These are phyloP conservation scores for Borealophlyctis nickersoniae DNA, from an alignment of 192 early-diverging fungal species.

Conservation along the genomic window DNA sequence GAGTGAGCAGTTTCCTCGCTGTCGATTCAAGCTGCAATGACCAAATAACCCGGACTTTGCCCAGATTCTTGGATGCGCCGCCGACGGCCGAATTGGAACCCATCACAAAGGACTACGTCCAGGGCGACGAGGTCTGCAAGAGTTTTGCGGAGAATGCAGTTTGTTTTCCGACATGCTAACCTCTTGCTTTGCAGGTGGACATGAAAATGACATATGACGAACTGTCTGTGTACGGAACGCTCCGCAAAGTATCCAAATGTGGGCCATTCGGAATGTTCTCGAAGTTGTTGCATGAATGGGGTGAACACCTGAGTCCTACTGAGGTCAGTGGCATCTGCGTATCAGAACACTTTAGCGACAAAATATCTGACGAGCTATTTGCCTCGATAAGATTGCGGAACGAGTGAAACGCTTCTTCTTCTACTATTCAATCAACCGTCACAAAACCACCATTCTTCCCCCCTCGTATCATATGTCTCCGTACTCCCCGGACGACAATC, in stretches of 20 bases:
- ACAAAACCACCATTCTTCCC: conserved; percentile 97
- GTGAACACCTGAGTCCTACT: conserved; percentile 49
- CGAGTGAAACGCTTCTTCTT: conserved; percentile 97
- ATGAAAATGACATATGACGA: conserved; percentile 99
- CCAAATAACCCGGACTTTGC: too few relatives aligned
- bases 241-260: conserved; percentile 82
- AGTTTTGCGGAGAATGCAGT: background rate
- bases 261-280: conserved; percentile 96
- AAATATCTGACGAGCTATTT: background rate
- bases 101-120: conserved; percentile 73
- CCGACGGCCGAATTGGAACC: conserved; percentile 98
- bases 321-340: conserved; percentile 50
- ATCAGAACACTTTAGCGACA: background rate
- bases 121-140: conserved; percentile 75
- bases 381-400: conserved; percentile 64
- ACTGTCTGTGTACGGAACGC: conserved; percentile 81
- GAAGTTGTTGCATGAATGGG: conserved; percentile 82
- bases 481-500: conserved; percentile 96
- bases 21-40: too few relatives aligned
- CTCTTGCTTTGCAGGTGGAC: conserved; percentile 51
- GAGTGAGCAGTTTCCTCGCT: conserved; percentile 43
- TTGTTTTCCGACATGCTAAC: background rate
- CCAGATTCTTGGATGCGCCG: conserved; percentile 71
- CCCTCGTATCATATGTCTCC: conserved; percentile 93
- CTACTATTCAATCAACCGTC: conserved; percentile 95